A percentile compares a stretch with the other conserved stretches of the same genome.
These are phyloP conservation scores for Hypoxylon sp. DNA, from an alignment of 2,329 filamentous ascomycete genomes.

Conservation along the genomic window DNA sequence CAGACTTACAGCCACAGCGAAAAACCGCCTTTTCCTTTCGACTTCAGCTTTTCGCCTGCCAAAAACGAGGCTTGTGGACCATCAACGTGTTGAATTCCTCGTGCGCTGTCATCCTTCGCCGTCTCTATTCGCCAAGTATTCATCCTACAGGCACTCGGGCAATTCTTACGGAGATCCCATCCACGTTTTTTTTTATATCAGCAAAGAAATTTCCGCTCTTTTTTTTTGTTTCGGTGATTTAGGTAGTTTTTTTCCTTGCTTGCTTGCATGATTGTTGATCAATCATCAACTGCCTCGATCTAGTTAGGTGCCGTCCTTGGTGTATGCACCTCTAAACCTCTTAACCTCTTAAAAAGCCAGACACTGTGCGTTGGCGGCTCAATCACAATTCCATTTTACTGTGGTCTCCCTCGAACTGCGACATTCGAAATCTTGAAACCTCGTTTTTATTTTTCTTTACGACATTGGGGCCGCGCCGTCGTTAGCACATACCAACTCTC, in stretches of 20 bases:
- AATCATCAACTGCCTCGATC: conserved; percentile 37
- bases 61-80: conserved; percentile 26
- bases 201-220: conserved; percentile 26
- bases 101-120: conserved; percentile 28
- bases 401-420: conserved; percentile 8
- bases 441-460: conserved; percentile 9
- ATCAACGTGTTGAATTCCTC: conserved; percentile 11
- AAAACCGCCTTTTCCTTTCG: conserved; percentile 11
- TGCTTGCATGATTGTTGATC: conserved; percentile 47
- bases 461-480: neutral
- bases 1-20: conserved; percentile 27
- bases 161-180: conserved; percentile 18
- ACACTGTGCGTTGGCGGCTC: conserved; percentile 7
- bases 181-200: conserved; percentile 3
- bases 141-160: conserved; percentile 21
- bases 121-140: conserved; percentile 9
- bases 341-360: neutral
- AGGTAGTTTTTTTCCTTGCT: neutral
- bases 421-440: conserved; percentile 5
- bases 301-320: conserved; percentile 17
- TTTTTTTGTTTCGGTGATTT: conserved; percentile 6
- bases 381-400: conserved; percentile 18
- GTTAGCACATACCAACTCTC: conserved; percentile 5
- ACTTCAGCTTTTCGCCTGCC: conserved; percentile 32
- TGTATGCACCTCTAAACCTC: conserved; percentile 5